These are phyloP conservation scores for Tylopilus vinaceipallidus DNA, from an alignment of 768 basidiomycete species.

Conservation along the genomic window DNA sequence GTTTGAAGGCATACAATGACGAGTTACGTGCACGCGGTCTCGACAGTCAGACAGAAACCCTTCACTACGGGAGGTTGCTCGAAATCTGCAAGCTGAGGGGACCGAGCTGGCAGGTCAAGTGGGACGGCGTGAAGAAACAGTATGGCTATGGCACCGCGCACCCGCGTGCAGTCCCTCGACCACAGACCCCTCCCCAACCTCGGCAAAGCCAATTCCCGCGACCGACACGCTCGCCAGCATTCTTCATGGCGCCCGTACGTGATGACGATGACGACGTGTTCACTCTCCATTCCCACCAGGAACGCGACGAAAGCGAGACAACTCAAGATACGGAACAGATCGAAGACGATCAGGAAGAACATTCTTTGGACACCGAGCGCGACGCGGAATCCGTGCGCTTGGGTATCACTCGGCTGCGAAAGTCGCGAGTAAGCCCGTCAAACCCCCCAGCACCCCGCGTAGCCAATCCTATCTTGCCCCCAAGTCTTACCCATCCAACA, in stretches of 20 bases:
- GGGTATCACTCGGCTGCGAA: not conserved
- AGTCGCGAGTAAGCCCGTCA: constrained; percentile 9
- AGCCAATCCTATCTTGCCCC: constrained; percentile 27
- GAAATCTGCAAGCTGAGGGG: constrained; percentile 83
- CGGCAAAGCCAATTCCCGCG: constrained; percentile 16
- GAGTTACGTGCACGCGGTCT: constrained; percentile 70
- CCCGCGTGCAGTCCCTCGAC: constrained; percentile 14
- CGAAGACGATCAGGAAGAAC: constrained; percentile 11
- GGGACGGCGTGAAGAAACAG: constrained; percentile 66
- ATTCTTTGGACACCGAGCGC: constrained; percentile 21
- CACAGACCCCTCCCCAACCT: constrained; percentile 16
- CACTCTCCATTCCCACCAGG: constrained; percentile 44
- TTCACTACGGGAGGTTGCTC: constrained; percentile 78
- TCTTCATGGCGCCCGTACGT: constrained; percentile 27
- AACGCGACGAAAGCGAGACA: constrained; percentile 29
- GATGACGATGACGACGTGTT: constrained; percentile 41
- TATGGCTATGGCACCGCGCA: constrained; percentile 38
- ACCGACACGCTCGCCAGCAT: constrained; percentile 24
- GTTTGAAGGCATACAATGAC: constrained; percentile 86
- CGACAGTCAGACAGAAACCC: constrained; percentile 73
- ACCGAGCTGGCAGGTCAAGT: constrained; percentile 78
- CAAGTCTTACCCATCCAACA: constrained; percentile 25
- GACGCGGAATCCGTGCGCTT: constrained; percentile 17
- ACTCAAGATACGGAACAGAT: constrained; percentile 19
- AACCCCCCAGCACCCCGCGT: constrained; percentile 11